phyloP scores from a whole-genome alignment of 129 eudicot genomes.

The Erigeron canadensis region DNA sequence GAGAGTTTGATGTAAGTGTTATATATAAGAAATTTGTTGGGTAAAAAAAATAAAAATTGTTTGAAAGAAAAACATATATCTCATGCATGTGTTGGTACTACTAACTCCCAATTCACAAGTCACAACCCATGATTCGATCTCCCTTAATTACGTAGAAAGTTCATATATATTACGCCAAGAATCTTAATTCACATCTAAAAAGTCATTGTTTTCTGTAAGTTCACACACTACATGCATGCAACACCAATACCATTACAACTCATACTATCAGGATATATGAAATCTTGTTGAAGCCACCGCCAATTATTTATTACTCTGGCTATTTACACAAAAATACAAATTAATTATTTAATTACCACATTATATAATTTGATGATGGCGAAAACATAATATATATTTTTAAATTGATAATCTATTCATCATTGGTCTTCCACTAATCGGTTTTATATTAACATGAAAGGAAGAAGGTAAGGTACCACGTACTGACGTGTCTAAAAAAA shows the following conservation, averaged over 20 bases:
- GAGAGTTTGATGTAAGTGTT: no score
- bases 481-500: no score
- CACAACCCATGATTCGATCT: constrained; percentile 19
- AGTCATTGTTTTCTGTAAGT: constrained; percentile 15
- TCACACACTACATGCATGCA: constrained; percentile 38
- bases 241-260: constrained; percentile 32
- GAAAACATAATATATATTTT: no score
- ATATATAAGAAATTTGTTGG: no score
- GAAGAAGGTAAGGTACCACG: no score
- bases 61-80: no score
- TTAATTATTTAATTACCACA: neutral
- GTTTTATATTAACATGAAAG: no score
- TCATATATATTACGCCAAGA: constrained; percentile 48
- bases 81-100: neutral
- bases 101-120: constrained; percentile 17
- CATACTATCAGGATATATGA: constrained; percentile 23
- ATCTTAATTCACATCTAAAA: constrained; percentile 21
- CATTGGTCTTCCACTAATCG: no score
- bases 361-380: neutral
- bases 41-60: no score
- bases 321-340: neutral
- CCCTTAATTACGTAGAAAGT: constrained; percentile 25
- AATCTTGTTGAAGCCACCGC: constrained; percentile 29
- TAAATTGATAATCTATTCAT: no score
- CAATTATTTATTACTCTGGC: constrained; percentile 17